Evolutionary conservation across 768 basidiomycete species (phyloP), one percentile per base, ranked within the genome.

Genomic region (Boletus tomentosulus): DNA sequence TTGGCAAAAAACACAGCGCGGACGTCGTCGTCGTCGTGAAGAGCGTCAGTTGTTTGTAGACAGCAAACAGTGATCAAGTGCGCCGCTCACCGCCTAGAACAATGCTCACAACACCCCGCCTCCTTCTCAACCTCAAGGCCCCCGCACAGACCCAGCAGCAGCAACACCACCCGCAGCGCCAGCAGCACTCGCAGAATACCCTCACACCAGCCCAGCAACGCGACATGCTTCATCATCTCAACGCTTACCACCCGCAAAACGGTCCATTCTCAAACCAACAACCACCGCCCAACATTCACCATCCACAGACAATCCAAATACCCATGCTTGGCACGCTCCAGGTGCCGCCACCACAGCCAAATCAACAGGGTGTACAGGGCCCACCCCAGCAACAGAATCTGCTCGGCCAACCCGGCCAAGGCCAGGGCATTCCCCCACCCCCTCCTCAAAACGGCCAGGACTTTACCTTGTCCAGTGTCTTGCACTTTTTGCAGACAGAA

Each of bases 401-500:
- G 48, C 78, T 77, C 51, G 80, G 79, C 42, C 84, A 84, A 55
- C 78, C 75, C 38, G 77, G 74, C 48, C 79, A 80, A 57, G 77
- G 76, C 57, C 76, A 79, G 61, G 71, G 74, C 54, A 83, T 87
- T 50, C 86, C 85, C 5, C 85, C 85, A 8, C 87, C 87, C 16
- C 86, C 86, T 34, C 89, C 89, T 15, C 87, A 88, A 74, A 91
- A 87, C 65, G 89, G 89, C 58, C 90, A 92, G 70, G 93, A 96
- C 72, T 91, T 89, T 71, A 97, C 87, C 45, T 84, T 98, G 50
- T 95, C 94, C 6, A 88, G 84, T 65, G 94, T 98, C 55, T 80
- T 99, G 57, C 97, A 99, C 76, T 99, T 92, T 71, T 80, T 98
- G 48, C 97, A 99, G 76, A 92, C 92, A 22, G 97, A 99, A 77